Conservation (phyloP, 163 green algal genomes). For the Chlamydomonas reinhardtii region DNA sequence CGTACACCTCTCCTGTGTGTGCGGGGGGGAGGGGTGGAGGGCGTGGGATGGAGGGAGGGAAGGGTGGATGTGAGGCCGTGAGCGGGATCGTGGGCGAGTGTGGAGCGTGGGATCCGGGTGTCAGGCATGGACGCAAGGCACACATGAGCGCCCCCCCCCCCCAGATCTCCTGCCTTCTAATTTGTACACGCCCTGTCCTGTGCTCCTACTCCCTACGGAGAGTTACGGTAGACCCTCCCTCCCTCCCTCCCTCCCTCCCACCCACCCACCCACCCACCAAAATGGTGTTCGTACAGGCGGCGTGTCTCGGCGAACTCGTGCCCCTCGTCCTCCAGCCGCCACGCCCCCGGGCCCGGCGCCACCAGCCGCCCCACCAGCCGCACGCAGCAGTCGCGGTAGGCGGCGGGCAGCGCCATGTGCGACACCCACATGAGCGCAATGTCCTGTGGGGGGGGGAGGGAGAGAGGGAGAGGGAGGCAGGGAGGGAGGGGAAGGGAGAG, state of each 20-base stretch:
- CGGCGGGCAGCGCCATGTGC: constrained; percentile 17
- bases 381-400: constrained; percentile 18
- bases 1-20: constrained; percentile 42
- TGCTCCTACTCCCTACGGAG: too few species aligned
- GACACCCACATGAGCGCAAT: constrained; percentile 46
- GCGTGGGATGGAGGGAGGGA: not conserved
- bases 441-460: not conserved
- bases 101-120: too few species aligned
- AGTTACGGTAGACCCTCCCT: too few species aligned
- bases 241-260: too few species aligned
- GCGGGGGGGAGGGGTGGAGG: not conserved
- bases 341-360: constrained; percentile 7
- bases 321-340: constrained; percentile 21
- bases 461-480: not conserved
- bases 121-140: too few species aligned
- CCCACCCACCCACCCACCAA: constrained; percentile 4
- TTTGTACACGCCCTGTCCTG: too few species aligned
- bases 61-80: not conserved
- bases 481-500: not conserved
- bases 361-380: constrained; percentile 18
- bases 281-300: constrained; percentile 47
- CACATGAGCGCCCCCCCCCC: too few species aligned
- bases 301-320: constrained; percentile 17
- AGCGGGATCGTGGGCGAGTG: too few species aligned
- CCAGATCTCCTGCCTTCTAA: too few species aligned